phyloP scores from a whole-genome alignment of 1,284 basidiomycete genomes.

The Austroboletus niveus region DNA sequence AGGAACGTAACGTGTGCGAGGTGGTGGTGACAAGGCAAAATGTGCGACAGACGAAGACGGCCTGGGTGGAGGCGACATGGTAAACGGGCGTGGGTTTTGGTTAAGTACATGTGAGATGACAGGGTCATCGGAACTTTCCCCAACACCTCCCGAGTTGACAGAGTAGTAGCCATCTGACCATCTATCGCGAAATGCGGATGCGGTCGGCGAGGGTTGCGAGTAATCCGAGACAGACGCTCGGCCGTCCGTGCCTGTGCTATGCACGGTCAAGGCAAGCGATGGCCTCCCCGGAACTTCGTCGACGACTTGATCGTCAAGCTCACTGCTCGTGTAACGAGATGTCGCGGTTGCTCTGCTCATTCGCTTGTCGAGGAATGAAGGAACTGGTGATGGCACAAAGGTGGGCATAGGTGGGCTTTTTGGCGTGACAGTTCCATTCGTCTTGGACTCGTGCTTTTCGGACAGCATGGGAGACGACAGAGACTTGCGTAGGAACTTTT shows the following conservation, averaged over 20 bases:
- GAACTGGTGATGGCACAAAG: slow-evolving; percentile 31
- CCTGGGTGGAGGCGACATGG: slow-evolving; percentile 51
- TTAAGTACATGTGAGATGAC: slow-evolving; percentile 12
- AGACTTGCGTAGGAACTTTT: slow-evolving; percentile 37
- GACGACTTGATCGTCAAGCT: slow-evolving; percentile 38
- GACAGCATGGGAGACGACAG: slow-evolving; percentile 54
- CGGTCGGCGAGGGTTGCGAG: slow-evolving; percentile 60
- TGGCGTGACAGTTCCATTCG: slow-evolving; percentile 33
- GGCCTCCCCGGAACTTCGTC: slow-evolving; percentile 30
- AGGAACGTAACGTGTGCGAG: slow-evolving; percentile 39
- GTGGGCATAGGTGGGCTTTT: slow-evolving; percentile 43
- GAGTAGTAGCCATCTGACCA: slow-evolving; percentile 32
- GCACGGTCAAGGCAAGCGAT: slow-evolving; percentile 35
- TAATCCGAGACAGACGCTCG: slow-evolving; percentile 56
- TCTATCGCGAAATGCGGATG: slow-evolving; percentile 65
- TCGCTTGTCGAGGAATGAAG: slow-evolving; percentile 27
- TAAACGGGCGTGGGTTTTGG: slow-evolving; percentile 37
- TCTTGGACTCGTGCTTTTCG: slow-evolving; percentile 38
- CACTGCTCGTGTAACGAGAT: slow-evolving; percentile 42
- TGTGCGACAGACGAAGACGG: slow-evolving; percentile 44
- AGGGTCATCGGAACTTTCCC: slow-evolving; percentile 6
- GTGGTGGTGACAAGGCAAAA: slow-evolving; percentile 50
- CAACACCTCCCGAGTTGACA: slow-evolving; percentile 21
- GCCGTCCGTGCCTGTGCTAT: slow-evolving; percentile 25
- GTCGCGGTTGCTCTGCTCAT: slow-evolving; percentile 34